phyloP scores from a whole-genome alignment of 2,329 filamentous ascomycete genomes.

The Fusarium sp. region DNA sequence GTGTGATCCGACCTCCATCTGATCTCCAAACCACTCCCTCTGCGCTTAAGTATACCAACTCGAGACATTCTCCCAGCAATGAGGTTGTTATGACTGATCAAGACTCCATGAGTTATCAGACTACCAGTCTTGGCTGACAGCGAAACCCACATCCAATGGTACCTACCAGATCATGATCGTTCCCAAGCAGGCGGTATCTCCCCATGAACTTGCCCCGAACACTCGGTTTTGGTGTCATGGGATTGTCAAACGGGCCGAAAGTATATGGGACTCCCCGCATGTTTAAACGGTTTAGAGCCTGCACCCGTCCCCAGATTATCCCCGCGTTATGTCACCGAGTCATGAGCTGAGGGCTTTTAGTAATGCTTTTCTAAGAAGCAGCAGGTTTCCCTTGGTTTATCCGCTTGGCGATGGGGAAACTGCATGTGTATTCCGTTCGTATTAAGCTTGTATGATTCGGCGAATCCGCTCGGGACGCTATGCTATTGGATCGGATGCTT shows the following conservation, averaged over 20 bases:
- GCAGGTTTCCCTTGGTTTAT: slow-evolving; percentile 3
- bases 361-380: slow-evolving; percentile 4
- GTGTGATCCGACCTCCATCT: not conserved
- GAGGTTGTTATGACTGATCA: not conserved
- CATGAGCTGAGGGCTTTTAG: slow-evolving; percentile 14
- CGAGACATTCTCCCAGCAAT: slow-evolving; percentile 5
- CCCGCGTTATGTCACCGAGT: slow-evolving; percentile 24
- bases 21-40: not conserved
- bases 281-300: slow-evolving; percentile 37
- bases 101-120: not conserved
- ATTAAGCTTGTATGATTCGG: not conserved
- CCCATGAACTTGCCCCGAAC: not conserved
- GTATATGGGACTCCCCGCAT: slow-evolving; percentile 32
- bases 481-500: slow-evolving; percentile 13
- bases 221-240: slow-evolving; percentile 31
- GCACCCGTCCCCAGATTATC: slow-evolving; percentile 39
- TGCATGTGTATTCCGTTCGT: not conserved
- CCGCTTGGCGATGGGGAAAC: slow-evolving; percentile 11
- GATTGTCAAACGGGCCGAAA: slow-evolving; percentile 40
- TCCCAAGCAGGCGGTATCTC: not conserved
- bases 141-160: slow-evolving; percentile 18
- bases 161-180: slow-evolving; percentile 3
- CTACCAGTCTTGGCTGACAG: slow-evolving; percentile 13
- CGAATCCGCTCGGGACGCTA: not conserved
- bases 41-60: slow-evolving; percentile 2